Conservation (phyloP, 257 asterid species). For the Craterostigma plantagineum region DNA sequence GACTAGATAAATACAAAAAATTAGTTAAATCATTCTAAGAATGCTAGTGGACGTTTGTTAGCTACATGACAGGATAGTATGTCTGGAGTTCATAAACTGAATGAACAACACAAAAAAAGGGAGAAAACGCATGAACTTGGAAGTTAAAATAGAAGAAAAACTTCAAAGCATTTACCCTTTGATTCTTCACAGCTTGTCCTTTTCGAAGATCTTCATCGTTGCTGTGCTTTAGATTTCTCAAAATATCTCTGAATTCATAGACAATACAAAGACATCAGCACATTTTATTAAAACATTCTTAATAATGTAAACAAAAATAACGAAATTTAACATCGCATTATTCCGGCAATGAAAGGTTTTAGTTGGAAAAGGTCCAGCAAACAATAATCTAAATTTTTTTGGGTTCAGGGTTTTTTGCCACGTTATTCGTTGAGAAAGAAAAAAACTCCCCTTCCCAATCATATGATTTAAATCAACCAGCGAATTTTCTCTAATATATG, state of each 20-base stretch:
- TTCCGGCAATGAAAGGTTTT: not conserved
- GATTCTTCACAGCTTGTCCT: constrained; percentile 83
- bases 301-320: too few relatives aligned
- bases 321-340: too few relatives aligned
- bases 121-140: not conserved
- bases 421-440: too few relatives aligned
- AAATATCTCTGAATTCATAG: constrained; percentile 38
- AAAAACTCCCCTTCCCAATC: too few relatives aligned
- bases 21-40: not conserved
- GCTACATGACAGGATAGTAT: too few relatives aligned
- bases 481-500: too few relatives aligned
- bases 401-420: too few relatives aligned
- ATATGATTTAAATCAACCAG: too few relatives aligned
- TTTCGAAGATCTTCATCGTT: constrained; percentile 68
- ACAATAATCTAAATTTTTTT: not conserved
- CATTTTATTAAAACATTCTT: not conserved
- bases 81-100: not conserved
- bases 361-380: not conserved
- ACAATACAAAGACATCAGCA: constrained; percentile 2
- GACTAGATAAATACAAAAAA: not conserved
- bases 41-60: too few relatives aligned
- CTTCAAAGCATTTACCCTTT: constrained; percentile 34
- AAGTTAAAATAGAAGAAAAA: not conserved
- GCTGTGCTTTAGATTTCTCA: constrained; percentile 49
- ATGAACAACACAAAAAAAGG: not conserved